phyloP scores from a whole-genome alignment of 163 green algal species.

The Scenedesmus sp. region DNA sequence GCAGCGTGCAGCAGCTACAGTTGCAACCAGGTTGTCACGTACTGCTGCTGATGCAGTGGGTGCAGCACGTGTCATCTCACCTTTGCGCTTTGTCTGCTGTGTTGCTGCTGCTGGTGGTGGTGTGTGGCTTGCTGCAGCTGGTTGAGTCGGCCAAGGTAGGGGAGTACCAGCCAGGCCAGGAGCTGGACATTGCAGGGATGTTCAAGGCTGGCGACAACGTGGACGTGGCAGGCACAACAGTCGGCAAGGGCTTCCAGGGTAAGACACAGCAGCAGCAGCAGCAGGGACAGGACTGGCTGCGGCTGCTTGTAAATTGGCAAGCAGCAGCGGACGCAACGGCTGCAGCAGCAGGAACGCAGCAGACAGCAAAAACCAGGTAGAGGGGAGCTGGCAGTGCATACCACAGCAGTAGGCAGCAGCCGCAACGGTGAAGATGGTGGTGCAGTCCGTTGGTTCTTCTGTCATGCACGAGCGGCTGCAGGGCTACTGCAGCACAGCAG shows the following conservation, averaged over 20 bases:
- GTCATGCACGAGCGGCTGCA: neutral
- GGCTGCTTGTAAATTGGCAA: neutral
- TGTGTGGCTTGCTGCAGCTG: slow-evolving; percentile 67
- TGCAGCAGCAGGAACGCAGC: neutral
- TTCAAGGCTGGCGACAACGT: slow-evolving; percentile 96
- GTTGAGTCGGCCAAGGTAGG: slow-evolving; percentile 61
- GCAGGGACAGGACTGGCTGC: neutral
- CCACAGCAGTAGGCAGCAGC: neutral
- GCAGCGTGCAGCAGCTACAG: no score
- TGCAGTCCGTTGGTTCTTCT: neutral
- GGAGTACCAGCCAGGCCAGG: slow-evolving; percentile 85
- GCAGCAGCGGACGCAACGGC: neutral
- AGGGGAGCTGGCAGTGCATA: neutral
- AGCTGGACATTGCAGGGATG: slow-evolving; percentile 87
- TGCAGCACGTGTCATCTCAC: neutral
- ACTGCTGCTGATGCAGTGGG: neutral
- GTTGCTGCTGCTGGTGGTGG: neutral
- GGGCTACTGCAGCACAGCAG: neutral
- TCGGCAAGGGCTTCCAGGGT: slow-evolving; percentile 97
- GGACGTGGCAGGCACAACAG: slow-evolving; percentile 92
- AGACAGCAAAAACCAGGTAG: neutral
- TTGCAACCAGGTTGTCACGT: neutral
- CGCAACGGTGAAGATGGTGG: no score
- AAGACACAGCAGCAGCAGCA: slow-evolving; percentile 16
- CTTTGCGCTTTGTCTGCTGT: neutral